Evolutionary conservation across 2,329 filamentous ascomycete genomes (phyloP).

Genomic region (Colletotrichum godetiae): DNA sequence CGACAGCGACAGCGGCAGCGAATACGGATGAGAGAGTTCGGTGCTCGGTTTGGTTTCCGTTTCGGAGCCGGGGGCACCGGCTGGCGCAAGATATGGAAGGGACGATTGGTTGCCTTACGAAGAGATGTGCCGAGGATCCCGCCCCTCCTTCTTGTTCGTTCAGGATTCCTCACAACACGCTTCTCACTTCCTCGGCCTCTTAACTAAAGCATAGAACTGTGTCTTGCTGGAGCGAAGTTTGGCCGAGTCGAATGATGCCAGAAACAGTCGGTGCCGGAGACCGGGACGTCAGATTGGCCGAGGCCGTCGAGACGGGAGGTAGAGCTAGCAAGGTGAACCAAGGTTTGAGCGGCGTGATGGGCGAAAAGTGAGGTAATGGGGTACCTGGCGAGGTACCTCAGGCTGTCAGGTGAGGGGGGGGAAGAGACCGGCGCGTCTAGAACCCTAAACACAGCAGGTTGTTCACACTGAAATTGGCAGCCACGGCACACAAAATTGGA

Average conservation of each 20-base stretch:
- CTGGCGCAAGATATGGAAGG: background rate
- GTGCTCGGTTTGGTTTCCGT: slow-evolving; percentile 27
- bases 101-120: background rate
- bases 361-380: background rate
- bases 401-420: slow-evolving; percentile 9
- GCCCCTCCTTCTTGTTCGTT: slow-evolving; percentile 21
- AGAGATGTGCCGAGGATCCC: slow-evolving; percentile 24
- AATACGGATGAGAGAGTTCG: slow-evolving; percentile 20
- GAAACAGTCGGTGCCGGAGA: background rate
- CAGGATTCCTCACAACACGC: background rate
- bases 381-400: background rate
- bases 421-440: slow-evolving; percentile 20
- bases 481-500: slow-evolving; percentile 31
- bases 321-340: background rate
- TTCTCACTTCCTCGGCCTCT: background rate
- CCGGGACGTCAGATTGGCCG: slow-evolving; percentile 30
- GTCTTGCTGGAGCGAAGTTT: background rate
- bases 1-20: background rate
- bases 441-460: slow-evolving; percentile 27
- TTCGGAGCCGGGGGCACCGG: slow-evolving; percentile 13
- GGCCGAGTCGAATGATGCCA: background rate
- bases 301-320: background rate
- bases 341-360: background rate
- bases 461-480: slow-evolving; percentile 1
- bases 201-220: background rate